A percentile compares a stretch with the other conserved stretches of the same genome.
phyloP scores from a whole-genome alignment of 306 rosid genomes.

The Inga laurina region DNA sequence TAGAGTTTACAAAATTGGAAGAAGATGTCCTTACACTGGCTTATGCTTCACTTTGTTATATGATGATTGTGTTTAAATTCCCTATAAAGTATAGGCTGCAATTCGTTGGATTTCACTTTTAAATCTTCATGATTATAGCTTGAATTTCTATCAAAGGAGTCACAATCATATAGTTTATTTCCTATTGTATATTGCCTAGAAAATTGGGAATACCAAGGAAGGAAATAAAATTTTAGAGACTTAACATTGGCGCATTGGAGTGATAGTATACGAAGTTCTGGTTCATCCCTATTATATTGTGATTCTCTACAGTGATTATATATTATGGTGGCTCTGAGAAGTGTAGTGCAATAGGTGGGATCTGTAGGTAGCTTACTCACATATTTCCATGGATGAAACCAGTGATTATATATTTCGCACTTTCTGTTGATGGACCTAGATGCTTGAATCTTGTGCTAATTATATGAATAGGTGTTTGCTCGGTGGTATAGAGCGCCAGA shows the following conservation, averaged over 20 bases:
- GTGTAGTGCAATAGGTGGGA: background rate
- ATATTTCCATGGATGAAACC: conserved; percentile 1
- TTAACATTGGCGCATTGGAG: background rate
- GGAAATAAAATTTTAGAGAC: conserved; percentile 6
- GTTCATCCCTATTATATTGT: background rate
- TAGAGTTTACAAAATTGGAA: conserved; percentile 11
- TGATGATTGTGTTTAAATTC: conserved; percentile 16
- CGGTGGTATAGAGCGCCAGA: conserved; percentile 99
- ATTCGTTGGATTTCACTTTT: background rate
- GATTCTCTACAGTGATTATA: conserved; percentile 16
- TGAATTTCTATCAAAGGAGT: conserved; percentile 2
- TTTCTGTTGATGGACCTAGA: conserved; percentile 24
- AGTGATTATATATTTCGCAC: no score
- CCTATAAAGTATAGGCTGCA: background rate
- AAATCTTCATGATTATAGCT: background rate
- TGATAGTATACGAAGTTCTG: background rate
- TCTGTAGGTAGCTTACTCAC: background rate
- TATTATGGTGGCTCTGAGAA: background rate
- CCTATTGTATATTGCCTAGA: background rate
- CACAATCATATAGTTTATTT: background rate
- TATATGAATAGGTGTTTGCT: conserved; percentile 75
- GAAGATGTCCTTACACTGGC: conserved; percentile 2
- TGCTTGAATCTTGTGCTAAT: conserved; percentile 21
- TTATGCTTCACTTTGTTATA: conserved; percentile 4
- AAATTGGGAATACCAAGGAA: background rate